These are phyloP conservation scores for Solanum acaule DNA, from an alignment of 257 asterid genomes.

Conservation along the genomic window DNA sequence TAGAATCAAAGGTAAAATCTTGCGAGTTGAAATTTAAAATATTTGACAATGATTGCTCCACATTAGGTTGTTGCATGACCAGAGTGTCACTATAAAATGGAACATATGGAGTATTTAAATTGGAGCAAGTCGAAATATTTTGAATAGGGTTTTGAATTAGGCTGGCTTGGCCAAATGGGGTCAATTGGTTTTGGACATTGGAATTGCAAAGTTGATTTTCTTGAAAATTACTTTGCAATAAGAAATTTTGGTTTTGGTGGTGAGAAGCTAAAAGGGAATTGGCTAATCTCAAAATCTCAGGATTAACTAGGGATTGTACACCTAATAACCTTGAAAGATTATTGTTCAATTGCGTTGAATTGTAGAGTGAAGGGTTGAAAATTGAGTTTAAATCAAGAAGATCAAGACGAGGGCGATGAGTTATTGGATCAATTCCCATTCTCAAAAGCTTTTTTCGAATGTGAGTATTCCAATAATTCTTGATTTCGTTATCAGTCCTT, in stretches of 20 bases:
- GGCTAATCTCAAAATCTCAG: slow-evolving; percentile 39
- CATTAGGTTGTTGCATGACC: slow-evolving; percentile 25
- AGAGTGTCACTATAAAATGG: slow-evolving; percentile 10
- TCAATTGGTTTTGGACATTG: slow-evolving; percentile 11
- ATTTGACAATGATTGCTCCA: slow-evolving; percentile 4
- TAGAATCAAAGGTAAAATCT: slow-evolving; percentile 6
- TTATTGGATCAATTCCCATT: slow-evolving; percentile 84
- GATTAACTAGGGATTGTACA: slow-evolving; percentile 35
- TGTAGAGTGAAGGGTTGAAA: slow-evolving; percentile 19
- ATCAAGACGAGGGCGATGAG: slow-evolving; percentile 68
- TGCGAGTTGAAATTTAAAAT: slow-evolving; percentile 21
- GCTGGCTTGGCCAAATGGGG: slow-evolving; percentile 13
- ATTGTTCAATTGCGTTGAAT: slow-evolving; percentile 15
- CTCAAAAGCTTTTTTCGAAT: slow-evolving; percentile 57
- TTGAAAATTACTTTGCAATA: slow-evolving; percentile 17
- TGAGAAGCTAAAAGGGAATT: slow-evolving; percentile 35
- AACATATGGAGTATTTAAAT: background rate
- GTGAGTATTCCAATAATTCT: slow-evolving; percentile 80
- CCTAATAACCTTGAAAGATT: slow-evolving; percentile 47
- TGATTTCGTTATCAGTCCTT: slow-evolving; percentile 76
- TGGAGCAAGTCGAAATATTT: slow-evolving; percentile 2
- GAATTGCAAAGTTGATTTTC: slow-evolving; percentile 8
- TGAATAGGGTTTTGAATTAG: slow-evolving; percentile 27
- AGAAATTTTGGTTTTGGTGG: slow-evolving; percentile 14
- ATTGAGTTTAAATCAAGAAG: slow-evolving; percentile 60